phyloP scores from a whole-genome alignment of 2,329 filamentous ascomycete species.

The Phyllosticta citribraziliensis region DNA sequence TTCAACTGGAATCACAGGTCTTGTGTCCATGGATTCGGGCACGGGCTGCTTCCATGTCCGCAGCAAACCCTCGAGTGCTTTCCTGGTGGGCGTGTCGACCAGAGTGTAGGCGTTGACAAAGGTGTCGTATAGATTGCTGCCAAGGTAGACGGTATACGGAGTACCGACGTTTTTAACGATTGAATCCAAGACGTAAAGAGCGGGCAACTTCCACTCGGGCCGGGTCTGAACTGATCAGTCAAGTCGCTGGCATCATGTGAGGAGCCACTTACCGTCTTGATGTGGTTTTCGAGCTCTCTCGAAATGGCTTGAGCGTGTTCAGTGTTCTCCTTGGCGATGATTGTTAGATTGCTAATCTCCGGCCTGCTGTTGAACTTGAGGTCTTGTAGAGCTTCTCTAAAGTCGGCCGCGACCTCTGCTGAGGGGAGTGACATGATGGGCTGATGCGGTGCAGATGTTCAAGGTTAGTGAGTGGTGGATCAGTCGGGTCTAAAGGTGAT shows the following conservation, averaged over 20 bases:
- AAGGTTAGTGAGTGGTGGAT: conserved; percentile 12
- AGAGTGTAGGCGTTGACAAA: conserved; percentile 96
- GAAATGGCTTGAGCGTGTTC: conserved; percentile 92
- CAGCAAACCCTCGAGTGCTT: conserved; percentile 93
- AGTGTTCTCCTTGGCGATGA: conserved; percentile 95
- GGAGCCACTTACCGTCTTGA: conserved; percentile 74
- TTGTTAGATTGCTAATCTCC: conserved; percentile 93
- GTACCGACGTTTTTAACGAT: conserved; percentile 98
- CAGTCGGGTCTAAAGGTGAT: conserved; percentile 12
- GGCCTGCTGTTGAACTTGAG: conserved; percentile 82
- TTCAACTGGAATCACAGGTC: conserved; percentile 82
- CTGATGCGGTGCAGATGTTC: conserved; percentile 16
- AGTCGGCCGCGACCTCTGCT: conserved; percentile 90
- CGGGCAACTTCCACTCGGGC: conserved; percentile 80
- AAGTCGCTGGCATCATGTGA: neutral
- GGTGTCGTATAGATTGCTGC: conserved; percentile 80
- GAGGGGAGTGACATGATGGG: conserved; percentile 55
- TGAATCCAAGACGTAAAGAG: conserved; percentile 95
- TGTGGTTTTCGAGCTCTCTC: conserved; percentile 81
- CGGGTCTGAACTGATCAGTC: conserved; percentile 55
- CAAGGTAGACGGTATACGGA: conserved; percentile 91
- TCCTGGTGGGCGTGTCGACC: conserved; percentile 71
- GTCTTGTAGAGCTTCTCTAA: conserved; percentile 85
- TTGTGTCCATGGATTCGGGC: conserved; percentile 82
- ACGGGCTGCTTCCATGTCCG: conserved; percentile 98